Conservation (phyloP, 2,329 filamentous ascomycete species). For the Venturia nashicola region DNA sequence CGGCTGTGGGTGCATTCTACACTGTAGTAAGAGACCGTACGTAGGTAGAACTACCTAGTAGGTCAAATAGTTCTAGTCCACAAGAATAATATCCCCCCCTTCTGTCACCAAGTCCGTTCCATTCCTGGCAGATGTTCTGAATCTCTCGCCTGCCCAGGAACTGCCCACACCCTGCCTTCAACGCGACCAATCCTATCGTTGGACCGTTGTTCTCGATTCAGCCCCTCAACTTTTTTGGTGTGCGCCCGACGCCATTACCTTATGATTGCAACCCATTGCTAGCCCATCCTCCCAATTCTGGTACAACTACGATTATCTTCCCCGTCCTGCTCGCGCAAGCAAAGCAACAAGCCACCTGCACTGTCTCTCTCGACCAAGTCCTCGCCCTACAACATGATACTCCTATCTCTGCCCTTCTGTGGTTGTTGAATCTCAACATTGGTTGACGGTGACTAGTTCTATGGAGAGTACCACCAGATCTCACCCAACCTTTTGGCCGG, state of each 20-base stretch:
- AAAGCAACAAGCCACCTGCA: too few species aligned
- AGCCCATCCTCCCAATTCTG: not conserved
- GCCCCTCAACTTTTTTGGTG: not conserved
- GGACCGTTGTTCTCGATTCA: not conserved
- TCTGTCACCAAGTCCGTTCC: not conserved
- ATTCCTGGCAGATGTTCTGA: not conserved
- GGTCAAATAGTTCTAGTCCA: too few species aligned
- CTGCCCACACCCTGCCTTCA: too few species aligned
- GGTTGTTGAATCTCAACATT: conserved; percentile 2
- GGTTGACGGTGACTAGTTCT: not conserved
- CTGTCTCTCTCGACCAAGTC: not conserved
- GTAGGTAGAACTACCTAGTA: too few species aligned
- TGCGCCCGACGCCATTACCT: not conserved
- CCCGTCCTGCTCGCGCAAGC: too few species aligned
- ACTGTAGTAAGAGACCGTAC: too few species aligned
- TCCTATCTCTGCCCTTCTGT: not conserved
- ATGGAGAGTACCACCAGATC: not conserved
- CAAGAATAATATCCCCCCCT: not conserved
- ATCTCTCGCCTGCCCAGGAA: not conserved
- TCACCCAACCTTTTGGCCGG: not conserved
- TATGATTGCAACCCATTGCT: not conserved
- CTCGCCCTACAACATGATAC: not conserved
- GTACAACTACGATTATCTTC: not conserved
- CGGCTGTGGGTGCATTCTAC: not conserved
- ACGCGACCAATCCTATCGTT: not conserved